A percentile compares a stretch with the other conserved stretches of the same genome.
Evolutionary conservation across 176 grass and related monocot species (phyloP).

Genomic region (Aechmea fasciata): DNA sequence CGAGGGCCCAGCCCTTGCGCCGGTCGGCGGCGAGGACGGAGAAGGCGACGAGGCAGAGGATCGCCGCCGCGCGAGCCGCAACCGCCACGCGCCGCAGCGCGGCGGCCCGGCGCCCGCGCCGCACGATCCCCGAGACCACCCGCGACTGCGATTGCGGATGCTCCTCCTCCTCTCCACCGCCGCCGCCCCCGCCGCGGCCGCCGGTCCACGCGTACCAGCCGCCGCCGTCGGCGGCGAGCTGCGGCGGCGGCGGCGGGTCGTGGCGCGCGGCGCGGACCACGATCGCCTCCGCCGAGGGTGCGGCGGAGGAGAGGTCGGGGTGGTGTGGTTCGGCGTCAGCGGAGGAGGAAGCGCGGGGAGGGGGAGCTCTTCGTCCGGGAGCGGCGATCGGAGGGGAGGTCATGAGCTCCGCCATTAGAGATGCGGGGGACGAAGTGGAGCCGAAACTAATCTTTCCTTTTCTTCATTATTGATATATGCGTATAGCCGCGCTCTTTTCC

Average conservation of each 20-base stretch:
- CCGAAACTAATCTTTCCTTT: neutral
- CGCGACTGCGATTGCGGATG: slow-evolving; percentile 1
- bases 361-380: slow-evolving; percentile 3
- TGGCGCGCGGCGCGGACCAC: slow-evolving; percentile 11
- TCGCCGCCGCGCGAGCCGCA: slow-evolving; percentile 31
- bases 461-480: neutral
- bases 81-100: slow-evolving; percentile 34
- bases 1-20: slow-evolving; percentile 74
- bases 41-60: slow-evolving; percentile 66
- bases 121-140: slow-evolving; percentile 30
- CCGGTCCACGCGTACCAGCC: slow-evolving; percentile 21
- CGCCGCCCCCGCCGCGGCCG: neutral
- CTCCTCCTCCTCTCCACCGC: neutral
- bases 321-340: neutral
- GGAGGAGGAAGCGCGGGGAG: neutral
- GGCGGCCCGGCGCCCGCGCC: slow-evolving; percentile 29
- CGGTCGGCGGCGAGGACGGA: slow-evolving; percentile 61
- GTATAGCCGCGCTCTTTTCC: too few species aligned
- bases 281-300: neutral
- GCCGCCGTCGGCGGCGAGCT: neutral
- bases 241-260: neutral
- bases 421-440: neutral
- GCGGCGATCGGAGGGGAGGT: slow-evolving; percentile 11
- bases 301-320: neutral
- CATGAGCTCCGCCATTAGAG: neutral